Base-by-base conservation (phyloP, 495 filamentous ascomycete genomes). In the Trichoderma orchidacearum region DNA sequence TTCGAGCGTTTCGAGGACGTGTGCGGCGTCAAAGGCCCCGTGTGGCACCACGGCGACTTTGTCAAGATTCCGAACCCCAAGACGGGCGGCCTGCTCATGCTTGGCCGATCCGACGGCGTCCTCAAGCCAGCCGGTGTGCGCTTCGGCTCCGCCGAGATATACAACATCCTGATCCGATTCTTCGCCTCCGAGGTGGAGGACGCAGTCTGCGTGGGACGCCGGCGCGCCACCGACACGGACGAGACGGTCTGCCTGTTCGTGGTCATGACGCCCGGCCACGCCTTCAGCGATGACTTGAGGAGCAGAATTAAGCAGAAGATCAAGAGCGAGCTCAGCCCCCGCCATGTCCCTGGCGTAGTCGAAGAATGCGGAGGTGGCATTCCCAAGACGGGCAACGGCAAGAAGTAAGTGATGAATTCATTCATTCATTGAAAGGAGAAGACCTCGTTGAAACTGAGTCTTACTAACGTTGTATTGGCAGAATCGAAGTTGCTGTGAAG, bases 11-110 rank as follows among this genome's bases (percentile, higher is more conserved):
- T 96, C 62, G 69, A 66, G 8, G 31, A 51, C 30, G 45, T 52
- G 3, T 50, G 34, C 21, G 45, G 45, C 30, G 45, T 28, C 18
- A 18, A 36, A 28, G 56, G 45, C 7, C 64, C 66, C 2, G 71
- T 95, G 25, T 97, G 92, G 93, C 90, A 95, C 67, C 93, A 98
- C 65, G 93, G 93, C 3, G 93, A 98, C 66, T 96, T 95, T 63
- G 80, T 96, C 13, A 80, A 85, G 25, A 75, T 96, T 61, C 45
- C 35, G 7, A 83, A 88, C 62, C 79, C 81, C 0, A 59, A 75
- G 17, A 92, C 87, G 0, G 85, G 87, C 11, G 90, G 90, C 0
- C 66, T 96, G 55, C 69, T 85, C 38, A 93, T 96, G 90, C 75
- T 95, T 0, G 87, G 87, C 4, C 80, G 87, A 17, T 82, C 80